Base-by-base conservation (phyloP, 2,329 filamentous ascomycete species). In the Tolypocladium nubicola region DNA sequence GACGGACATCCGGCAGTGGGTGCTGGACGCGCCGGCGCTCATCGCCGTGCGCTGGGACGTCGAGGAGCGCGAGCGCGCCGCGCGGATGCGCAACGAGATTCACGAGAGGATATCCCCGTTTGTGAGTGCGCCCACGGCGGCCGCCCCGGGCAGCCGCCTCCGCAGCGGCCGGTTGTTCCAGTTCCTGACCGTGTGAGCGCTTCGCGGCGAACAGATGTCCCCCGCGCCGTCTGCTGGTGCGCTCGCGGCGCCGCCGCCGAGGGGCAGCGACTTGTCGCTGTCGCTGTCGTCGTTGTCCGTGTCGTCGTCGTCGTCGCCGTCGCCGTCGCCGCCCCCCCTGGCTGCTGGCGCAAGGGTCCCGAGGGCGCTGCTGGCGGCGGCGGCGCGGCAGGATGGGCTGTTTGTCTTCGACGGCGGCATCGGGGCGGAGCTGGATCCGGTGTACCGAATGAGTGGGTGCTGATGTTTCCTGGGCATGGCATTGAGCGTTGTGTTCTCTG, bases 31-130 rank as follows among this genome's bases (percentile, higher is more conserved):
- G 0, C 81, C 80, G 1, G 67, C 72, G 1, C 73, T 81, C 9
- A 81, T 87, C 52, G 64, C 71, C 10, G 74, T 76, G 14, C 77
- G 84, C 23, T 89, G 86, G 86, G 68, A 75, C 8, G 75, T 82
- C 26, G 85, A 88, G 63, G 76, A 79, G 21, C 78, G 82, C 53
- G 79, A 83, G 43, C 75, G 73, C 40, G 65, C 71, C 8, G 70
- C 72, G 21, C 70, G 77, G 33, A 71, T 75, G 10, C 70, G 72
- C 37, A 68, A 73, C 52, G 77, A 79, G 39, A 71, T 76, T 35
- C 72, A 73, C 23, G 79, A 82, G 64, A 70, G 74, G 54, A 73
- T 75, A 58, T 65, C 64, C 1, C 65, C 68, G 13, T 67, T 63
- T 52, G 58, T 65, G 49, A 58, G 63, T 55, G 53, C n/a, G 37